These are phyloP conservation scores for Beta macrorhiza DNA, from an alignment of 179 eudicot species.

Conservation along the genomic window DNA sequence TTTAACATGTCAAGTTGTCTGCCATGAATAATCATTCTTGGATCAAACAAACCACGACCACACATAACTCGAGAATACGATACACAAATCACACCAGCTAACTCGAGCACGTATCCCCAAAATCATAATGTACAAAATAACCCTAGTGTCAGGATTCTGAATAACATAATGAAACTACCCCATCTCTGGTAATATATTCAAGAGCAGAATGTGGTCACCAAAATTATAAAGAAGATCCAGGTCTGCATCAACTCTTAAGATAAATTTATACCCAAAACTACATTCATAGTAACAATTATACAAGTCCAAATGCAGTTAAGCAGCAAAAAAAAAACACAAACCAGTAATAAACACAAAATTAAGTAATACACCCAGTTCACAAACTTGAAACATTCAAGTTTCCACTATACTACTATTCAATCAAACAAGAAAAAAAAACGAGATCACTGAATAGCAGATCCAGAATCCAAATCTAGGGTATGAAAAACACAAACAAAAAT, in stretches of 20 bases:
- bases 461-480: conserved; percentile 33
- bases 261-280: conserved; percentile 7
- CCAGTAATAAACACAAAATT: background rate
- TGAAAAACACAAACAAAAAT: background rate
- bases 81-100: background rate
- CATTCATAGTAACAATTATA: background rate
- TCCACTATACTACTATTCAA: background rate
- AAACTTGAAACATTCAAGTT: background rate
- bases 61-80: background rate
- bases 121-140: background rate
- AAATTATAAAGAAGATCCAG: conserved; percentile 20
- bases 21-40: background rate
- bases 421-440: background rate
- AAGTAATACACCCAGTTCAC: conserved; percentile 10
- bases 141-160: background rate
- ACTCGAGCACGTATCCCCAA: background rate
- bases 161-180: background rate
- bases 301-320: conserved; percentile 21
- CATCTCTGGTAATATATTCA: background rate
- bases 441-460: conserved; percentile 33
- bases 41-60: background rate
- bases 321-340: conserved; percentile 17
- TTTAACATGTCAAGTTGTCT: background rate
- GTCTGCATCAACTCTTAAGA: background rate
- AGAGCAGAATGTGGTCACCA: conserved; percentile 5